phyloP scores from a whole-genome alignment of 2,329 filamentous ascomycete species.

The Venturia pyrina region DNA sequence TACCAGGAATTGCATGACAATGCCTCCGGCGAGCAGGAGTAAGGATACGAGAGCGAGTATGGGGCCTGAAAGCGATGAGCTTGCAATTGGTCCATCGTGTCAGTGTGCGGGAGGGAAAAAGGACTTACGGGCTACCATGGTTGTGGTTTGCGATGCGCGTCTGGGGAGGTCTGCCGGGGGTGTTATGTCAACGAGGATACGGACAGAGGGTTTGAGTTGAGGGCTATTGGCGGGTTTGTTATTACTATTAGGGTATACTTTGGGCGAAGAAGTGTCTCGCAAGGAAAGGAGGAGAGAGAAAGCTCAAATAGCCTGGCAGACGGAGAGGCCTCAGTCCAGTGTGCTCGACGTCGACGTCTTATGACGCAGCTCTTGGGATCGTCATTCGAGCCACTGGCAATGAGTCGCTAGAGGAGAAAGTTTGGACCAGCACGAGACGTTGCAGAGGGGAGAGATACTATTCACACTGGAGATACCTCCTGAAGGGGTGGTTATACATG shows the following conservation, averaged over 20 bases:
- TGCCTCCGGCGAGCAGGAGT: conserved; percentile 50
- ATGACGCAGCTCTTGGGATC: background rate
- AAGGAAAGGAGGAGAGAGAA: background rate
- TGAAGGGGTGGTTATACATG: background rate
- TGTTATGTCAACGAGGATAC: conserved; percentile 4
- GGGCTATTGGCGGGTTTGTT: background rate
- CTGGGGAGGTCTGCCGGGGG: background rate
- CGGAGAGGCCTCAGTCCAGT: background rate
- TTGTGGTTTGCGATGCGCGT: background rate
- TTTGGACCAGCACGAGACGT: no score
- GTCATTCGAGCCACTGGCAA: background rate
- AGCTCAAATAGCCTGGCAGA: background rate
- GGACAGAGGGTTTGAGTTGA: background rate
- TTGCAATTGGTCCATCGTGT: background rate
- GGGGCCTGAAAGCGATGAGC: conserved; percentile 35
- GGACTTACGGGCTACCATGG: conserved; percentile 3
- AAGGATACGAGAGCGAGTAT: conserved; percentile 47
- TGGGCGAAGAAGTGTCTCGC: background rate
- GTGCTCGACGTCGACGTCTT: background rate
- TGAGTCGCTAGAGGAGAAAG: background rate
- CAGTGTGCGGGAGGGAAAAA: background rate
- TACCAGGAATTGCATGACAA: conserved; percentile 56
- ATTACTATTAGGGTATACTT: conserved; percentile 1
- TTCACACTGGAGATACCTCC: no score
- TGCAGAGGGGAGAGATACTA: no score